Evolutionary conservation across 2,329 filamentous ascomycete species (phyloP).

Genomic region (Myriosclerotinia scirpicola): DNA sequence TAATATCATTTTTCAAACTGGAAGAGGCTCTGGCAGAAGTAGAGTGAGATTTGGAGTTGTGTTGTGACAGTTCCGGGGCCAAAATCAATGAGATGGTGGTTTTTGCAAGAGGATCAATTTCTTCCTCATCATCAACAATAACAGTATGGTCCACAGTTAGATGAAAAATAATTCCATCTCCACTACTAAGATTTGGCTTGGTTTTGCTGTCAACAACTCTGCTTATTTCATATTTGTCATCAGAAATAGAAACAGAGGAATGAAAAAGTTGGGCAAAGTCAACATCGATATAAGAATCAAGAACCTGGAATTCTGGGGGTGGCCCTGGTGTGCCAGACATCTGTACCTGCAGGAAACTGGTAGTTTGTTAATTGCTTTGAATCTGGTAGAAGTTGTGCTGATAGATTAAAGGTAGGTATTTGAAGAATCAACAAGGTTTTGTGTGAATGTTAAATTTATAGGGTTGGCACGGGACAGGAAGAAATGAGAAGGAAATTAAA

Average conservation of each 20-base stretch:
- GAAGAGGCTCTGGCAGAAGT: neutral
- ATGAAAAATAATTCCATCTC: neutral
- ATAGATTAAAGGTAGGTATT: neutral
- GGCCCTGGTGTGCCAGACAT: neutral
- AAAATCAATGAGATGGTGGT: neutral
- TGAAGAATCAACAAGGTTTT: neutral
- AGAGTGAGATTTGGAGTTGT: neutral
- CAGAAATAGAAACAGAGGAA: conserved; percentile 3
- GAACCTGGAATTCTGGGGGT: neutral
- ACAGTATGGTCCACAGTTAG: too few species aligned
- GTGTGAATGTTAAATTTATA: neutral
- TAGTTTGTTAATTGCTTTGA: neutral
- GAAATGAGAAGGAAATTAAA: neutral
- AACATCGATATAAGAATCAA: conserved; percentile 19
- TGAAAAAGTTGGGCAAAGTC: conserved; percentile 16
- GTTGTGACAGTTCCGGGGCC: neutral
- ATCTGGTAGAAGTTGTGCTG: neutral
- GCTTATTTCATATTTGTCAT: neutral
- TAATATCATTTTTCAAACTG: neutral
- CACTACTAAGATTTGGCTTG: too few species aligned
- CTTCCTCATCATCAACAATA: neutral
- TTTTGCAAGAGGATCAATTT: neutral
- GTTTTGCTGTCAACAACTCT: neutral
- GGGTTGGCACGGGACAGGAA: too few species aligned
- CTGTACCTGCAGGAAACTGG: neutral